Evolutionary conservation across 768 basidiomycete species (phyloP).

Genomic region (Lentinus brumalis): DNA sequence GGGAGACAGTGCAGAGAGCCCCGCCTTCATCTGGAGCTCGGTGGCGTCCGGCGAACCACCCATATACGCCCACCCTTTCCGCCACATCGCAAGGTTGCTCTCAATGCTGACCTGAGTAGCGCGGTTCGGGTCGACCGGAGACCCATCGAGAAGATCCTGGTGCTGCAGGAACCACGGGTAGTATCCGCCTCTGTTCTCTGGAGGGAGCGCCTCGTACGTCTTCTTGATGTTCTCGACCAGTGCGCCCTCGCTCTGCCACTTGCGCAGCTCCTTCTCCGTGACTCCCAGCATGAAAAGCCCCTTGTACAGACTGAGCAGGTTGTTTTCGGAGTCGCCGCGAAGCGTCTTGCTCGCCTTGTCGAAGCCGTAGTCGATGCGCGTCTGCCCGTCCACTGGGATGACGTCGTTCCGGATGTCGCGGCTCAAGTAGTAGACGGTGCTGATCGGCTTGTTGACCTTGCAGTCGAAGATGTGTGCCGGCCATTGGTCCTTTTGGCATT

Average conservation of each 20-base stretch:
- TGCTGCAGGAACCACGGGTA: conserved; percentile 42
- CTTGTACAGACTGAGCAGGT: conserved; percentile 25
- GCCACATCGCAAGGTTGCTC: background rate
- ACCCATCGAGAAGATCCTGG: conserved; percentile 32
- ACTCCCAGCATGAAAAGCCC: conserved; percentile 21
- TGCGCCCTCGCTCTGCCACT: conserved; percentile 23
- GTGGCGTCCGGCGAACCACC: background rate
- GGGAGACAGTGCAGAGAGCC: no score
- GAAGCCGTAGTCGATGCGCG: conserved; percentile 41
- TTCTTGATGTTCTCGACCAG: conserved; percentile 37
- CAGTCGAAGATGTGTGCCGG: conserved; percentile 37
- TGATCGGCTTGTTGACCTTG: conserved; percentile 27
- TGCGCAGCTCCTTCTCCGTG: background rate
- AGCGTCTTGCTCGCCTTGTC: conserved; percentile 16
- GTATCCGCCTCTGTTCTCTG: conserved; percentile 29
- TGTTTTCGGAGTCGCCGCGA: conserved; percentile 36
- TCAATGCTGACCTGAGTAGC: background rate
- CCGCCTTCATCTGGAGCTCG: no score
- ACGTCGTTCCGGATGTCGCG: conserved; percentile 17
- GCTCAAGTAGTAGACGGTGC: conserved; percentile 36
- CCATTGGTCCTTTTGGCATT: conserved; percentile 37
- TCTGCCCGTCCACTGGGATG: conserved; percentile 35
- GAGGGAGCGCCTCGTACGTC: conserved; percentile 19
- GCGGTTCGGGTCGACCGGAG: background rate
- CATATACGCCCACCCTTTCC: background rate